Conservation (phyloP, 139 green algal species). For the Asterochloris sp. region DNA sequence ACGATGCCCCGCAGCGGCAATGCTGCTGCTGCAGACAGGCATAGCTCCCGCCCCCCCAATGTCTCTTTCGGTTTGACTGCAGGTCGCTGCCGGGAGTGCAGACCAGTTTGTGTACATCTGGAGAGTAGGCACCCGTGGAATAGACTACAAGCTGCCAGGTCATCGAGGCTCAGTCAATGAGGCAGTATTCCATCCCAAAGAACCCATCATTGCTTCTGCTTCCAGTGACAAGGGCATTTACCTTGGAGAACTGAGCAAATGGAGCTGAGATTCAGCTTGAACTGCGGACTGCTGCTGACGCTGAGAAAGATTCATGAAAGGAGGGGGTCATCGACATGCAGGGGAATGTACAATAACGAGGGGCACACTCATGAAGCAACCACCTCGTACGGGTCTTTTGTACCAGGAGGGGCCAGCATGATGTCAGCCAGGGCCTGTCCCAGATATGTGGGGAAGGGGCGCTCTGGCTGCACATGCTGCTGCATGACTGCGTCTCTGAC, state of each 20-base stretch:
- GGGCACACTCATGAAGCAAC: background rate
- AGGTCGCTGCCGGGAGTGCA: constrained; percentile 76
- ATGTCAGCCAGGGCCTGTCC: background rate
- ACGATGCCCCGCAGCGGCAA: too few relatives aligned
- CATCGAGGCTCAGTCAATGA: constrained; percentile 93
- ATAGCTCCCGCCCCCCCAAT: too few relatives aligned
- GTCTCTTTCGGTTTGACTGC: background rate
- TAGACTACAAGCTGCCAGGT: constrained; percentile 89
- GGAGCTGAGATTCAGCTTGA: background rate
- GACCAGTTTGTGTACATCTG: constrained; percentile 86
- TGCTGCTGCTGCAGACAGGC: too few relatives aligned
- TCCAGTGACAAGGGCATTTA: constrained; percentile 80
- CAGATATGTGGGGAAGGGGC: constrained; percentile 24
- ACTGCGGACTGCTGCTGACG: too few relatives aligned
- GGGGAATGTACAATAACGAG: too few relatives aligned
- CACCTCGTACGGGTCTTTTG: constrained; percentile 10
- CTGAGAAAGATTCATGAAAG: too few relatives aligned
- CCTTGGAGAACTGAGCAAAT: constrained; percentile 75
- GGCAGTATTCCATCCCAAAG: constrained; percentile 90
- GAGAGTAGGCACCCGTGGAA: constrained; percentile 46
- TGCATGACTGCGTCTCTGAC: constrained; percentile 69
- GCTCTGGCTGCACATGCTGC: constrained; percentile 31
- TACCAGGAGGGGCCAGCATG: background rate
- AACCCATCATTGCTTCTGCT: constrained; percentile 77
- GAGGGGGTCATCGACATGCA: too few relatives aligned